Conservation (phyloP, 768 basidiomycete genomes). For the Cystofilobasidium bisporidii region DNA sequence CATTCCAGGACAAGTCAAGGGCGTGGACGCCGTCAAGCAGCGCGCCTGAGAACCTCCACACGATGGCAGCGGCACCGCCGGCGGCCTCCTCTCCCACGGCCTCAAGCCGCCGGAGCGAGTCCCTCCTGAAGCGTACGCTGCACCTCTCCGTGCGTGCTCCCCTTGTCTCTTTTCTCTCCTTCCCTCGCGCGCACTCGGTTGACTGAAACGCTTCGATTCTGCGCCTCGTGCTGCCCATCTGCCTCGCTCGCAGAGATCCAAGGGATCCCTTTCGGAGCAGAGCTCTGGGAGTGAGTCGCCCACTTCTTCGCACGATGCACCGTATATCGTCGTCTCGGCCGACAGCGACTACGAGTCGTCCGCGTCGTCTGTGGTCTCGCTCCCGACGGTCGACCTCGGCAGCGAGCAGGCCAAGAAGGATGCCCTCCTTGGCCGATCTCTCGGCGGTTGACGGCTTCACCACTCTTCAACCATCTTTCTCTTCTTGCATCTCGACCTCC, state of each 20-base stretch:
- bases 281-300: neutral
- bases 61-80: neutral
- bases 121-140: neutral
- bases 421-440: neutral
- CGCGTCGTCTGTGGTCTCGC: neutral
- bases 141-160: neutral
- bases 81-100: neutral
- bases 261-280: neutral
- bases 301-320: neutral
- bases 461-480: neutral
- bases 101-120: neutral
- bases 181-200: too few relatives aligned
- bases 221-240: neutral
- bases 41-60: neutral
- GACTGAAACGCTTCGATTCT: too few relatives aligned
- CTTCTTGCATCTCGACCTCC: neutral
- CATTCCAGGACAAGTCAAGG: neutral
- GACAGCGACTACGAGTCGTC: constrained; percentile 3
- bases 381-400: neutral
- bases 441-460: neutral
- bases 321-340: constrained; percentile 1
- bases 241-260: neutral
- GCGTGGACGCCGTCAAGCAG: neutral
- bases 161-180: too few relatives aligned
- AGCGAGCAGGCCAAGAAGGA: neutral